phyloP scores from a whole-genome alignment of 1,284 basidiomycete species.

The Paramarasmius palmivorus region DNA sequence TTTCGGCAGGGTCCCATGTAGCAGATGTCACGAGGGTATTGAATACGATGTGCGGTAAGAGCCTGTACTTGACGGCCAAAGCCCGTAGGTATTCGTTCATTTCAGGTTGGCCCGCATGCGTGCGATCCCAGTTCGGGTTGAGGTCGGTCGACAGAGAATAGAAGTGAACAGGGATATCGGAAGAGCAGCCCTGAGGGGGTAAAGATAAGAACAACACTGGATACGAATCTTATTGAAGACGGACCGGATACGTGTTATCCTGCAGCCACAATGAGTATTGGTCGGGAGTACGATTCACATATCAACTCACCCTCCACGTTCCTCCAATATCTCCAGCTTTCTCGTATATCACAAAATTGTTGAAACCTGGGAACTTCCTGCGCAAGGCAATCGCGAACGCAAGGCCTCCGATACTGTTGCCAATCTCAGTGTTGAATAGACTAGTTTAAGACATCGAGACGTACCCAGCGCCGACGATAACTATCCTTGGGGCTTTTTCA shows the following conservation, averaged over 20 bases:
- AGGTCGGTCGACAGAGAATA: constrained; percentile 39
- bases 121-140: constrained; percentile 34
- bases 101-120: constrained; percentile 30
- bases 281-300: neutral
- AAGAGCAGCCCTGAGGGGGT: constrained; percentile 32
- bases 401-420: constrained; percentile 22
- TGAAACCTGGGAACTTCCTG: constrained; percentile 29
- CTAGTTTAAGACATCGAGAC: constrained; percentile 25
- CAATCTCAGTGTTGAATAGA: constrained; percentile 26
- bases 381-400: constrained; percentile 32
- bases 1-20: constrained; percentile 36
- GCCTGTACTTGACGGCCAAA: constrained; percentile 30
- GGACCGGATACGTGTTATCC: constrained; percentile 34
- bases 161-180: constrained; percentile 33
- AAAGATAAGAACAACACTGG: neutral
- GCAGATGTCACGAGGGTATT: constrained; percentile 37
- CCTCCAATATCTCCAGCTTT: constrained; percentile 33
- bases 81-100: constrained; percentile 35
- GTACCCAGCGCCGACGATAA: constrained; percentile 41
- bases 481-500: constrained; percentile 21
- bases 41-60: constrained; percentile 28
- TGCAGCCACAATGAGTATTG: constrained; percentile 9
- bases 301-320: constrained; percentile 34
- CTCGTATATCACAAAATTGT: constrained; percentile 37
- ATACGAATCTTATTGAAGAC: constrained; percentile 2